Base-by-base conservation (phyloP, 768 basidiomycete species). In the Tylopilus subfusipes region DNA sequence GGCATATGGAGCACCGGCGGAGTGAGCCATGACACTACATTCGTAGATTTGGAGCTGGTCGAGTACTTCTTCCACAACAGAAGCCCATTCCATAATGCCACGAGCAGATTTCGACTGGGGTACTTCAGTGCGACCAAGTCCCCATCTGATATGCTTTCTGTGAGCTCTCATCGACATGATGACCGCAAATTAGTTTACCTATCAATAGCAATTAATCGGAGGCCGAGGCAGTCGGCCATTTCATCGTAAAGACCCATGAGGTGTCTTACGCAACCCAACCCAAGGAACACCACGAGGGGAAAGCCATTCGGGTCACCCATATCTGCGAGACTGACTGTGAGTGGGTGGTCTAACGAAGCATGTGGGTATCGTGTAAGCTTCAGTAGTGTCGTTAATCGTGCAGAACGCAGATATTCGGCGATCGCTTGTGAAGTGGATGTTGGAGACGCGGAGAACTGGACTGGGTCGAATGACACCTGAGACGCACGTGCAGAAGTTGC, bases 241-340 rank as follows among this genome's bases (percentile, higher is more conserved):
- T 99, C 96, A 68, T 98, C 96, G 67, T 94, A 98, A 45, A 98
- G 73, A 14, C 91, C 94, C 80, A 97, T 89, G 54, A 98, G 81
- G 70, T 98, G 94, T 38, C 96, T 82, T 4, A 98, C 96, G 65
- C 92, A 93, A 16, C 95, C 96, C 44, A 98, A 68, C 2, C 96
- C 96, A 56, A 99, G 82, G 69, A 96, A 99, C 22, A 98, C 82
- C 22, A 99, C 74, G 10, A 98, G 82, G 0, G 96, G 96, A 63
- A 84, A 82, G 1, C 96, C 96, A n/a, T 80, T 82, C 4, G 87
- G 79, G 57, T 81, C 82, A 3, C 97, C 96, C 56, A 98, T 79
- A 66, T 98, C 96, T 4, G 96, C 93, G n/a, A 96, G 77, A 61
- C 96, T 96, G 52, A 98, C 87, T 24, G 82, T 83, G 56, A 93